Evolutionary conservation across 257 asterid species (phyloP).

Genomic region (Nicotiana attenuata): DNA sequence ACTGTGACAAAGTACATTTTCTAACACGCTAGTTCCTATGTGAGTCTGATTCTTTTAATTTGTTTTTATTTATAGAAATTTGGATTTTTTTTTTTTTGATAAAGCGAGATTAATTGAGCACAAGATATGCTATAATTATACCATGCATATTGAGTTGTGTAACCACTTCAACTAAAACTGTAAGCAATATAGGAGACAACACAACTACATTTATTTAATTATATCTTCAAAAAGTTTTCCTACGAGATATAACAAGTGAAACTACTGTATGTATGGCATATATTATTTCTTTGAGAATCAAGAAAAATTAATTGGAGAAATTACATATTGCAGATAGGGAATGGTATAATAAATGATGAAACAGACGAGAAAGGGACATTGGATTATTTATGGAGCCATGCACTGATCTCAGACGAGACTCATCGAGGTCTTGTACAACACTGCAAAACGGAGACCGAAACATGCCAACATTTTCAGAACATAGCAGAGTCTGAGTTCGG

Average conservation of each 20-base stretch:
- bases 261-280: no score
- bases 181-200: no score
- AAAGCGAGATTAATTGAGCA: no score
- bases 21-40: no score
- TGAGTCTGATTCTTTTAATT: no score
- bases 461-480: constrained; percentile 17
- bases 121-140: neutral
- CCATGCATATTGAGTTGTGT: neutral
- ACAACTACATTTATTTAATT: no score
- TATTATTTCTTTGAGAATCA: neutral
- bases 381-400: constrained; percentile 42
- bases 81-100: no score
- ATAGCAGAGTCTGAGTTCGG: constrained; percentile 21
- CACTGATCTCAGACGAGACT: constrained; percentile 38
- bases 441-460: constrained; percentile 16
- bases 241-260: no score
- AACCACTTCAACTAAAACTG: no score
- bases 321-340: constrained; percentile 28
- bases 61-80: no score
- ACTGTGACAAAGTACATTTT: no score
- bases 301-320: neutral
- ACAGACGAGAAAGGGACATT: constrained; percentile 24
- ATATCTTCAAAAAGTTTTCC: no score
- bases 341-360: constrained; percentile 35
- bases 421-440: constrained; percentile 21